These are phyloP conservation scores for Lactuca sativa DNA, from an alignment of 129 eudicot species.

Conservation along the genomic window DNA sequence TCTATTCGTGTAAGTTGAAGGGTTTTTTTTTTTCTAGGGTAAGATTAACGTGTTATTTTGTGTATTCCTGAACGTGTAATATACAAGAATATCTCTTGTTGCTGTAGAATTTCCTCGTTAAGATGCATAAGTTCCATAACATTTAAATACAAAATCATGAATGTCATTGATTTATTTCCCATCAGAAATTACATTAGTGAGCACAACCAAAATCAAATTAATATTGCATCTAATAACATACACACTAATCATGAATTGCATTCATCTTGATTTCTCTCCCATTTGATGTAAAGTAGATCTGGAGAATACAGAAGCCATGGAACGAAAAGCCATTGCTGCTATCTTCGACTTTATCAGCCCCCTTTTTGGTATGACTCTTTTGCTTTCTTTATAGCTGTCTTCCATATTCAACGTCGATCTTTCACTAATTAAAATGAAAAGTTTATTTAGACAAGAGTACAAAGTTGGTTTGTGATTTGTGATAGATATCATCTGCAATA, in stretches of 20 bases:
- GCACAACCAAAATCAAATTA: slow-evolving; percentile 20
- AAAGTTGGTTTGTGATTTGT: slow-evolving; percentile 17
- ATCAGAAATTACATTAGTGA: slow-evolving; percentile 1
- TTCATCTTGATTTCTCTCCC: slow-evolving; percentile 1
- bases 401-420: slow-evolving; percentile 20
- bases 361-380: slow-evolving; percentile 50
- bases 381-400: slow-evolving; percentile 25
- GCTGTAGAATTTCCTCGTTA: no score
- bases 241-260: neutral
- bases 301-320: slow-evolving; percentile 42
- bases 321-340: slow-evolving; percentile 54
- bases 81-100: neutral
- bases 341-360: slow-evolving; percentile 60
- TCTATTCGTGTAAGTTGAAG: no score
- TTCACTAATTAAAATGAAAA: neutral
- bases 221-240: slow-evolving; percentile 16
- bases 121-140: neutral
- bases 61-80: neutral
- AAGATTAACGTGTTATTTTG: neutral
- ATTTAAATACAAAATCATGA: slow-evolving; percentile 14
- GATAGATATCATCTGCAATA: slow-evolving; percentile 19
- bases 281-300: slow-evolving; percentile 28
- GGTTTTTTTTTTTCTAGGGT: neutral
- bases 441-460: neutral
- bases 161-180: slow-evolving; percentile 6